Base-by-base conservation (phyloP, 768 basidiomycete genomes). In the Hygrocybe punicea region DNA sequence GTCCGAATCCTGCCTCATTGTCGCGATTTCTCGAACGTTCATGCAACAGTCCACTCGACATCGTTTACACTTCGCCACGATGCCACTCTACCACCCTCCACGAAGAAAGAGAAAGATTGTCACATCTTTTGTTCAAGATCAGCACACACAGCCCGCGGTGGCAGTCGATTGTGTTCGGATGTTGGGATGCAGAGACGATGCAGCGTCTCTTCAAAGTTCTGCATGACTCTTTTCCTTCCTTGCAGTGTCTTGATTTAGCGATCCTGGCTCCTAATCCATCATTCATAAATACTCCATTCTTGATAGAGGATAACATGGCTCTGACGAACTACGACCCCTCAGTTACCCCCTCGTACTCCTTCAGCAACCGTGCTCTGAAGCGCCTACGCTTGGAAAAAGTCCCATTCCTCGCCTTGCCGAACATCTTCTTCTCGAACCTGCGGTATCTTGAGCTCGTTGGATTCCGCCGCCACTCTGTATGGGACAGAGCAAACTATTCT, bases 331-430 rank as follows among this genome's bases (percentile, higher is more conserved):
- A 29, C 8, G 29, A 29, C 29, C 29, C 29, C 8, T 4, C 8
- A 29, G 29, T 8, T 8, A 29, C 16, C 17, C 37, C 9, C 8
- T 53, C 37, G 29, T 19, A 44, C 14, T 52, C 59, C 35, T 52
- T 68, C 10, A 57, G 51, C 64, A 1, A 67, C 69, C 21, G 57
- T 34, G 11, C 58, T 6, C 63, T 76, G 33, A 61, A 61, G 42
- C 64, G 72, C 62, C 74, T 81, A 23, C 73, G 73, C 54, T 60
- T 82, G 24, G 70, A 75, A 51, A 70, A 77, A 62, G 62, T 82
- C 25, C 77, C 79, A 19, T 29, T 29, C 29, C 66, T 74, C 13
- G 70, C 70, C 40, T 68, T 81, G 4, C 72, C 78, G 11, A 58
- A 65, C 13, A 63, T 64, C 52, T 69, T 78, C 51, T 60, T 81